phyloP scores from a whole-genome alignment of 1,139 yeast genomes.

The Geotrichum klebahnii region DNA sequence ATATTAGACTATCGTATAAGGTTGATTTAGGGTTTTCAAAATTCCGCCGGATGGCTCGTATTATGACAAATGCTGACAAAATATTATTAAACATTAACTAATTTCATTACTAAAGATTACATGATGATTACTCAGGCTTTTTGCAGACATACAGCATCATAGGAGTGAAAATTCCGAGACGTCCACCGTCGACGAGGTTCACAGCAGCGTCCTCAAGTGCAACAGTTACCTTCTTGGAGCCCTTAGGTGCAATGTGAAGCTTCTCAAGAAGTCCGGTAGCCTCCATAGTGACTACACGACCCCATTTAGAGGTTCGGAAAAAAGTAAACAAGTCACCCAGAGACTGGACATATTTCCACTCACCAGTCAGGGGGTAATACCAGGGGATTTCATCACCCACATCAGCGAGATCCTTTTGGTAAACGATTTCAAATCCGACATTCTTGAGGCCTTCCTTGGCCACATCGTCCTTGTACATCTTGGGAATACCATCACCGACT shows the following conservation, averaged over 20 bases:
- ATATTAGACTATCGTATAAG: too few species aligned
- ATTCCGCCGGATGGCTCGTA: too few species aligned
- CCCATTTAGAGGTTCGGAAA: conserved; percentile 81
- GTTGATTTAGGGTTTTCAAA: too few species aligned
- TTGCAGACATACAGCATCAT: conserved; percentile 88
- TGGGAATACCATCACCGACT: conserved; percentile 97
- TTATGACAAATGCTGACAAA: neutral
- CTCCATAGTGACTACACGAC: conserved; percentile 80
- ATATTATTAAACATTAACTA: too few species aligned
- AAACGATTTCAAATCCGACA: conserved; percentile 82
- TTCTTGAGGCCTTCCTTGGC: conserved; percentile 80
- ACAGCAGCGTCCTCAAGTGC: conserved; percentile 97
- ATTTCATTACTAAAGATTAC: conserved; percentile 1
- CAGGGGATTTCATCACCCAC: conserved; percentile 84
- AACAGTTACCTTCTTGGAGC: conserved; percentile 81
- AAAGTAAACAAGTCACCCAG: conserved; percentile 75
- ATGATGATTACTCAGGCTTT: conserved; percentile 51
- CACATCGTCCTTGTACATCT: conserved; percentile 82
- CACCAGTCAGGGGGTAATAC: conserved; percentile 96
- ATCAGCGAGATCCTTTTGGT: conserved; percentile 78
- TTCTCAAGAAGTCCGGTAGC: conserved; percentile 77
- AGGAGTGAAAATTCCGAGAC: conserved; percentile 83
- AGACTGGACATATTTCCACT: conserved; percentile 80
- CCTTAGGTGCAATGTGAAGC: conserved; percentile 87
- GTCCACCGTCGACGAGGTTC: conserved; percentile 91